Conservation (phyloP, 1,284 basidiomycete species). For the Heterobasidion irregulare region DNA sequence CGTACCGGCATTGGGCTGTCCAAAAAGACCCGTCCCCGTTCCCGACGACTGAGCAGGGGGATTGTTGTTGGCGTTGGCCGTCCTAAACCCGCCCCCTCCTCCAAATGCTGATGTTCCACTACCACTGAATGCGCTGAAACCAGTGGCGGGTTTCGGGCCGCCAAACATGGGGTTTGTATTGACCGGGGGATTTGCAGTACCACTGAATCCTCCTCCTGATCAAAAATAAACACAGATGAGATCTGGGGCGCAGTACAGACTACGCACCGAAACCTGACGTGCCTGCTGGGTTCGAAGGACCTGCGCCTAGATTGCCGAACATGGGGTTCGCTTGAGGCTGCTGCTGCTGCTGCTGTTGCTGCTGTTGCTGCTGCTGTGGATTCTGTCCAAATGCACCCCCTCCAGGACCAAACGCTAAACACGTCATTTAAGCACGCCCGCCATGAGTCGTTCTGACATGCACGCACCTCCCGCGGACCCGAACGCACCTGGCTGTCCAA, state of each 20-base stretch:
- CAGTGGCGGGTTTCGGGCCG: slow-evolving; percentile 53
- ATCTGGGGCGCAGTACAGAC: slow-evolving; percentile 18
- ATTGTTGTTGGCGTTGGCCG: slow-evolving; percentile 12
- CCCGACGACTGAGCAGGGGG: slow-evolving; percentile 10
- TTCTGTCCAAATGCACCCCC: slow-evolving; percentile 35
- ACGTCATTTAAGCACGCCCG: slow-evolving; percentile 16
- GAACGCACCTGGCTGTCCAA: slow-evolving; percentile 41
- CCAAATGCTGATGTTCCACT: slow-evolving; percentile 32
- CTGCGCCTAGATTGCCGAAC: slow-evolving; percentile 54
- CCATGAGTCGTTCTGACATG: slow-evolving; percentile 21
- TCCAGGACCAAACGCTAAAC: slow-evolving; percentile 25
- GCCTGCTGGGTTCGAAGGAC: slow-evolving; percentile 26
- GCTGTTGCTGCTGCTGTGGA: slow-evolving; percentile 26
- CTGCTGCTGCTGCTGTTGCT: slow-evolving; percentile 30
- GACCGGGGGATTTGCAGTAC: slow-evolving; percentile 25
- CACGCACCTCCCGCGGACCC: slow-evolving; percentile 33
- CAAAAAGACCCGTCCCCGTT: slow-evolving; percentile 14
- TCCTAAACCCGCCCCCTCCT: slow-evolving; percentile 23
- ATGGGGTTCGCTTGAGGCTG: slow-evolving; percentile 69
- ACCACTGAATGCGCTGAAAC: slow-evolving; percentile 61
- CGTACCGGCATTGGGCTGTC: slow-evolving; percentile 15
- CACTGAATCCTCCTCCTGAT: slow-evolving; percentile 48
- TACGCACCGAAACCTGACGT: slow-evolving; percentile 49
- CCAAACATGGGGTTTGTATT: slow-evolving; percentile 46
- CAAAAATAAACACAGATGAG: slow-evolving; percentile 12